Base-by-base conservation (phyloP, 495 filamentous ascomycete species). In the Neurospora discreta region DNA sequence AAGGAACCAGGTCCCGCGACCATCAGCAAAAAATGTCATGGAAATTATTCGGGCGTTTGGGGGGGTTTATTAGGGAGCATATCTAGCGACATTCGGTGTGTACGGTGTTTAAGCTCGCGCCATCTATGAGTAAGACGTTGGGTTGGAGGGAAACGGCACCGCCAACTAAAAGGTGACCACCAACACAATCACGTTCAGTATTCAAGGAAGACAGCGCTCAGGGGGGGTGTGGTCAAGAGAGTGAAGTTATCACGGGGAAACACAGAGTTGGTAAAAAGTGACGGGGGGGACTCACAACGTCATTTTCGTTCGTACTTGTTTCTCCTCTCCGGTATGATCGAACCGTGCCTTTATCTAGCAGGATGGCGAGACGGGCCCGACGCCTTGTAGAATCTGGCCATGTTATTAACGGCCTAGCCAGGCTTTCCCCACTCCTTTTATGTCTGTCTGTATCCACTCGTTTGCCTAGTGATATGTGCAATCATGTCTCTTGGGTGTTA, bases 301-400 rank as follows among this genome's bases (percentile, higher is more conserved):
- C 44, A 46, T 20, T 65, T 23, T 73, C 8, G 13, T 69, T 43
- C 42, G 20, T 65, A 23, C 39, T 16, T 18, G 15, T n/a, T 74
- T 73, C 71, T 82, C 83, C 82, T 84, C 84, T 77, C 84, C 82
- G 82, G 81, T 82, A 78, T 68, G 74, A 75, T 71, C 10, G 44
- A n/a, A 11, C n/a, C n/a, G n/a, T 46, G n/a, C 44, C 9, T 23
- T 23, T 23, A 10, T 11, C n/a, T 23, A 76, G 77, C 74, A 84
- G 79, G 80, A 81, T 73, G 77, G 74, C 20, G 71, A 73, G 72
- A 78, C 78, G 9, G 77, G 84, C 84, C 84, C 85, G 83, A 77
- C 84, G 84, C 83, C 83, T 81, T 78, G 78, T 60, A 75, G 42
- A 9, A 15, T 15, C 5, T 15, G 42, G 42, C 18, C 10, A 20